Base-by-base conservation (phyloP, 495 filamentous ascomycete species). In the Copromyces sp. region DNA sequence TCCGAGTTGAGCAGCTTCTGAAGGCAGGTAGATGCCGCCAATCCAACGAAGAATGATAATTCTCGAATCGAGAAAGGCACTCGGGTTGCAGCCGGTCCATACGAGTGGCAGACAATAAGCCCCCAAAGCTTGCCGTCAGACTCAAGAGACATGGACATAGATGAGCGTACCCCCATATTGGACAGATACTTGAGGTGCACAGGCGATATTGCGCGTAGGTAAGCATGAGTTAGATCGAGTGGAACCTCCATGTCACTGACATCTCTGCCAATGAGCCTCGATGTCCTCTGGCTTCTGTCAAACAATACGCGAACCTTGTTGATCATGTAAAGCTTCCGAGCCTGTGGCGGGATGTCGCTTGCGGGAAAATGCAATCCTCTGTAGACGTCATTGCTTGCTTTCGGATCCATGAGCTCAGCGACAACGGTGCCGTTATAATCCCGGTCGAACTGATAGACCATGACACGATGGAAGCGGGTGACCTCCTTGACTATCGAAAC, bases 111-210 rank as follows among this genome's bases (percentile, higher is more conserved):
- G 2, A 91, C 86, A 45, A 95, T 92, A 41, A 95, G 82, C 1
- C 93, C 93, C 93, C 93, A 95, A 0, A 95, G 84, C 72, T 93
- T 88, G 61, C 86, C 83, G 74, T 92, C 91, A 1, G 87, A 88
- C 72, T 90, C 92, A 72, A 95, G 89, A n/a, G 92, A 94, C 75
- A 95, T 93, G 9, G 93, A 94, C 92, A 95, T 95, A 68, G 91
- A 93, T 0, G 91, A 88, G 35, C 91, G 87, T 1, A 94, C 91
- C 3, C 86, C 86, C 93, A 95, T 95, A 78, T 95, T 90, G 11
- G 82, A 85, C 3, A 95, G 82, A 74, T 94, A 95, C 77, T 94
- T 93, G 72, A 95, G 80, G 75, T 92, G 90, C 39, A 94, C 91
- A 3, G 93, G 91, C 1, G 91, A 93, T 83, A 95, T 94, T 17